Base-by-base conservation (phyloP, 306 rosid genomes). In the Fagus crenata region DNA sequence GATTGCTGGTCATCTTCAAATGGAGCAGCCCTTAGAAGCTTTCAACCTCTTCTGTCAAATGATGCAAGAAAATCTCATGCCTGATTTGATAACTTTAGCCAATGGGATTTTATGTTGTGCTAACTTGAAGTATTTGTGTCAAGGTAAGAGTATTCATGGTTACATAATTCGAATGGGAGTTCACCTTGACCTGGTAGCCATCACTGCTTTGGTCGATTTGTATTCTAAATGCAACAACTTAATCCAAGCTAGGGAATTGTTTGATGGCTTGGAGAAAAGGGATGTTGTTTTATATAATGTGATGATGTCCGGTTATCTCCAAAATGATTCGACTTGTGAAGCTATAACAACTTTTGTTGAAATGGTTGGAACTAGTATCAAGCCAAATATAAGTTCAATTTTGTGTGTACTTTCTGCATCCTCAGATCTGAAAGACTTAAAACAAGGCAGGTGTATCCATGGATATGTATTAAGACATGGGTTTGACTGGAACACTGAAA, bases 91-190 rank as follows among this genome's bases (percentile, higher is more conserved):
- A 43, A 85, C 91, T 61, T 67, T 88, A 53, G 82, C 86, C 36
- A 88, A 76, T 79, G 89, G 86, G 64, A 46, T 88, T 78, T 42
- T 78, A 67, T 76, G 81, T 60, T 88, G 87, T 71, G 73, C 83
- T 8, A 60, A 76, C 55, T 77, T 85, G 75, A 83, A 71, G 64
- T 76, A 60, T 81, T 70, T 83, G 70, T 70, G 2, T 74, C 71
- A 49, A 14, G 89, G 91, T 51, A 78, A 71, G 86, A 88, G 89
- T 79, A 85, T 85, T 49, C 89, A 88, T 67, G 89, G 91, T 49
- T 76, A 78, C 67, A 71, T 88, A 74, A 76, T 83, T 55, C 72
- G 73, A 37, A 78, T 17, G 36, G 80, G 83, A 35, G n/a, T 33
- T 40, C 63, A 81, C 42, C 81, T 81, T 75, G 89, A 88, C 78